phyloP scores from a whole-genome alignment of 225 moss, liverwort and hornwort genomes.

The Anthoceros angustus region DNA sequence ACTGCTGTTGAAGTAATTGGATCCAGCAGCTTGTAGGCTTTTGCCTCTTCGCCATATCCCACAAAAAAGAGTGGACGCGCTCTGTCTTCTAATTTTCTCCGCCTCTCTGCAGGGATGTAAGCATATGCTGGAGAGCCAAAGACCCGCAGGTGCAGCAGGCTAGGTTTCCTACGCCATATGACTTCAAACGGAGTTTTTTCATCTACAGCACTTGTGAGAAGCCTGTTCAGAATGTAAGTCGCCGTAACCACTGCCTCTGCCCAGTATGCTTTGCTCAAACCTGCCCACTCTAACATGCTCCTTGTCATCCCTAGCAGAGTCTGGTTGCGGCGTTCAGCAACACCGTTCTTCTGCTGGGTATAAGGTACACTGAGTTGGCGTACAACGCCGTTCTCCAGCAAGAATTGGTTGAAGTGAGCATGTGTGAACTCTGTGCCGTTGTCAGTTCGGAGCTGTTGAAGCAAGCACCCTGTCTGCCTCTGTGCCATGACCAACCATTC shows the following conservation, averaged over 20 bases:
- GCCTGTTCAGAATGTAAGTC: neutral
- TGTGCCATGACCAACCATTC: neutral
- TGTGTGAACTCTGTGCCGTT: neutral
- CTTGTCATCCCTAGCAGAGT: neutral
- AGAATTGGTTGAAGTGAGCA: neutral
- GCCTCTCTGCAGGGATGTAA: neutral
- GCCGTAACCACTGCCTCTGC: neutral
- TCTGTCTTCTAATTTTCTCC: neutral
- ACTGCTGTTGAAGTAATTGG: neutral
- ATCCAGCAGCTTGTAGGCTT: neutral
- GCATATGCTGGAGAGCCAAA: neutral
- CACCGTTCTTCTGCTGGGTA: no score
- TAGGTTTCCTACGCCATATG: neutral
- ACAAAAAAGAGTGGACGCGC: no score
- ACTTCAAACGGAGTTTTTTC: neutral
- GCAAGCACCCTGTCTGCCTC: neutral
- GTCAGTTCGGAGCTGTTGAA: neutral
- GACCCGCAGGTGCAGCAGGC: neutral
- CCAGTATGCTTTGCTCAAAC: neutral
- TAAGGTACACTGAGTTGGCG: neutral
- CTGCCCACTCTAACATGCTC: neutral
- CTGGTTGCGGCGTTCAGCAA: no score
- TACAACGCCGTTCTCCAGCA: neutral
- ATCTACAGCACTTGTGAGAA: neutral
- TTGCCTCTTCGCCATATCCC: neutral